Evolutionary conservation across 176 grass and related monocot genomes (phyloP), one percentile per base, ranked within the genome.

Genomic region (Secale cereale): DNA sequence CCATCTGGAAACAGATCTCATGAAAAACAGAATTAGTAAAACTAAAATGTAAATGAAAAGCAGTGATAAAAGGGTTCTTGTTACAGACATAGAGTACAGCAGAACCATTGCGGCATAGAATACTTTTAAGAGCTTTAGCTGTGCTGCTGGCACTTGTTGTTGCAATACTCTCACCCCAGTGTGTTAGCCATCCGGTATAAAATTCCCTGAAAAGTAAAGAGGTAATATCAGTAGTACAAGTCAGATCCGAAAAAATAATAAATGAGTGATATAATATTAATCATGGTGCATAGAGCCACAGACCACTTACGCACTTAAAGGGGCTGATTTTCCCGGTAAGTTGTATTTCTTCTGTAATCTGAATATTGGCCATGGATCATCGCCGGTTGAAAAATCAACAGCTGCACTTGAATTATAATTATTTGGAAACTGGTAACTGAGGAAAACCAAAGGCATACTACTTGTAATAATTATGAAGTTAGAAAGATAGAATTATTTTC

Each of bases 161-260:
- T 79, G 87, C 83, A 14, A 89, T 91, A 14, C 79, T 75, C 87
- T 98, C 93, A 36, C 96, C 93, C 96, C 96, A 98, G 64, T 98
- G 96, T 26, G 96, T 94, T 72, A 98, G 84, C 96, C 95, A 98
- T 86, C 95, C 93, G 57, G 95, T 98, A 89, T 98, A 98, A 89
- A 98, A 98, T 87, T 98, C 96, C 39, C 96, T 98, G 78, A 74
- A 66, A 82, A 82, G 66, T 31, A 82, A 17, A 69, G 33, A 82
- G 48, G 57, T 27, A 61, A 20, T 27, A 89, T 64, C 70, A 64
- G 25, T 50, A 70, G 46, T 56, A 78, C 78, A 54, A n/a, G 61
- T 39, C 27, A 39, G 12, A 39, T 22, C 7, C 52, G 2, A 41
- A 40, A 60, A 52, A 76, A 52, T 15, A 54, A 15, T 56, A 50